Percentiles rank a stretch among this genome's conserved stretches.
Evolutionary conservation across 2,329 filamentous ascomycete species (phyloP).

Genomic region (Cercospora sp.): DNA sequence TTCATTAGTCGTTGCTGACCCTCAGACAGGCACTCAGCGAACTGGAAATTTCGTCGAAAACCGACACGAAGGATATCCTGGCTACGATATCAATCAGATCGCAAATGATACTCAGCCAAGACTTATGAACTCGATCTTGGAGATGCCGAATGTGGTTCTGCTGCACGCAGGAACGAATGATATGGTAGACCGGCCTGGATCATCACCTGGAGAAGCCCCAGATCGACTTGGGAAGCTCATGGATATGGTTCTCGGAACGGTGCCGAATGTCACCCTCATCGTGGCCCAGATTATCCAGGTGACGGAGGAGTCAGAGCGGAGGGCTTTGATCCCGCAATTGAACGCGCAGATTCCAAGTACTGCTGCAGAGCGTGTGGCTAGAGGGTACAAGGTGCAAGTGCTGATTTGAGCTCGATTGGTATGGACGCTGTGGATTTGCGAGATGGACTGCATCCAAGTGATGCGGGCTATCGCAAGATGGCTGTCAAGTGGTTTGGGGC

Average conservation of each 20-base stretch:
- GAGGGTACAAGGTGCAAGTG: conserved; percentile 16
- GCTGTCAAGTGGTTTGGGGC: conserved; percentile 14
- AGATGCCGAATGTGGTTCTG: conserved; percentile 22
- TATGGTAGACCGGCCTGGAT: background rate
- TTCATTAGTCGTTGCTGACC: background rate
- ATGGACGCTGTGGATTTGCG: conserved; percentile 6
- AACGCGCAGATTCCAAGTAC: conserved; percentile 13
- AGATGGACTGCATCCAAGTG: conserved; percentile 22
- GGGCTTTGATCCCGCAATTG: background rate
- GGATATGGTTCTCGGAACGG: conserved; percentile 17
- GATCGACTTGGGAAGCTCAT: conserved; percentile 20
- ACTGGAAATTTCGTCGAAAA: conserved; percentile 15
- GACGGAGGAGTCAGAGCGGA: background rate
- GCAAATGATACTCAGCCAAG: conserved; percentile 5
- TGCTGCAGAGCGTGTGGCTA: conserved; percentile 5
- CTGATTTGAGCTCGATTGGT: conserved; percentile 20
- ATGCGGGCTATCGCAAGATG: conserved; percentile 19
- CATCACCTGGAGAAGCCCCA: conserved; percentile 5
- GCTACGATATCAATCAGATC: conserved; percentile 12
- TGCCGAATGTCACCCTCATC: conserved; percentile 20
- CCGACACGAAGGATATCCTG: conserved; percentile 17
- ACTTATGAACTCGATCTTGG: background rate
- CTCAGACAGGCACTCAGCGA: background rate
- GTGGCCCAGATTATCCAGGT: conserved; percentile 20
- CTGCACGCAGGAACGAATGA: conserved; percentile 26